Evolutionary conservation across 805 yeast genomes (phyloP).

Genomic region (Zygosaccharomyces rouxii): DNA sequence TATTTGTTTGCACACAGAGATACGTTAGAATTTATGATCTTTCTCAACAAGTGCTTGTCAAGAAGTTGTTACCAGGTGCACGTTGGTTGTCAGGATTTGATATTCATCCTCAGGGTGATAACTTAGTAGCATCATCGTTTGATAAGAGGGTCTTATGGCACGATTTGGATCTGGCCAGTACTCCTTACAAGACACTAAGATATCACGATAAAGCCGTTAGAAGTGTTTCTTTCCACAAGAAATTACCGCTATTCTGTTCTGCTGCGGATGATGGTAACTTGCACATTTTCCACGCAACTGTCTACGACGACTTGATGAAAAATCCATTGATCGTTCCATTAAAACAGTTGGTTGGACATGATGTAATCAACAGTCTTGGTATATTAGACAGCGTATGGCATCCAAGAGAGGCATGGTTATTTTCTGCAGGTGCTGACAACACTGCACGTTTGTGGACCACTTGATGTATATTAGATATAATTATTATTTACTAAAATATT

Average conservation of each 20-base stretch:
- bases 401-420: slow-evolving; percentile 97
- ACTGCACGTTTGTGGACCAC: slow-evolving; percentile 96
- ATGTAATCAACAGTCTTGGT: slow-evolving; percentile 73
- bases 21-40: slow-evolving; percentile 87
- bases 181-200: slow-evolving; percentile 93
- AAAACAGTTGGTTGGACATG: slow-evolving; percentile 90
- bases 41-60: slow-evolving; percentile 75
- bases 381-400: slow-evolving; percentile 90
- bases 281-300: slow-evolving; percentile 94
- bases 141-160: slow-evolving; percentile 98
- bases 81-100: slow-evolving; percentile 90
- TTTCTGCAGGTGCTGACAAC: slow-evolving; percentile 95
- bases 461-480: slow-evolving; percentile 27
- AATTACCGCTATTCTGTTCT: slow-evolving; percentile 85
- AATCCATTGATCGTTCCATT: slow-evolving; percentile 94
- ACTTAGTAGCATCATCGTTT: slow-evolving; percentile 84
- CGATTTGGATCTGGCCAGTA: slow-evolving; percentile 79
- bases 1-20: slow-evolving; percentile 91
- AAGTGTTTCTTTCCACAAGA: slow-evolving; percentile 78
- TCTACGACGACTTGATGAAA: slow-evolving; percentile 83
- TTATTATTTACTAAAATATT: neutral
- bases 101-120: slow-evolving; percentile 95
- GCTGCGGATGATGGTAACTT: slow-evolving; percentile 92
- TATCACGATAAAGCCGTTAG: slow-evolving; percentile 95
- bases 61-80: slow-evolving; percentile 91